phyloP scores from a whole-genome alignment of 2,329 filamentous ascomycete genomes.

The Colletotrichum tropicale region DNA sequence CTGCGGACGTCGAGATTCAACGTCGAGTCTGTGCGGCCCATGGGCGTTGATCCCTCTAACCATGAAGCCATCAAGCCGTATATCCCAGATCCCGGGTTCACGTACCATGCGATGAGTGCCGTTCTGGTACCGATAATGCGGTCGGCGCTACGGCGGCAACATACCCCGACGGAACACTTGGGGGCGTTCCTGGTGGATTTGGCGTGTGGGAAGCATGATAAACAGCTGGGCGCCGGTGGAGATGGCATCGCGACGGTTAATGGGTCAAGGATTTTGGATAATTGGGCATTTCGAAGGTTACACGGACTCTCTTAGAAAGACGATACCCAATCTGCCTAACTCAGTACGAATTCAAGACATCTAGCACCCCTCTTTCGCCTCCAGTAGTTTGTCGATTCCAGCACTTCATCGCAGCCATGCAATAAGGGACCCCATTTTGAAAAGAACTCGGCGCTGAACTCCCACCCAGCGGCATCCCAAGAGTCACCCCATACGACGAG shows the following conservation, averaged over 20 bases:
- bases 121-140: constrained; percentile 31
- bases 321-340: not conserved
- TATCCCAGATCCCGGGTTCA: constrained; percentile 33
- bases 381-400: not conserved
- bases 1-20: constrained; percentile 53
- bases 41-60: constrained; percentile 54
- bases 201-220: constrained; percentile 45
- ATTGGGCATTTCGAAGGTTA: constrained; percentile 35
- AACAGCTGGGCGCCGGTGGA: constrained; percentile 24
- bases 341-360: not conserved
- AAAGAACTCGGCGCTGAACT: constrained; percentile 35
- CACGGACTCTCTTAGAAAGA: constrained; percentile 26
- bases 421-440: not conserved
- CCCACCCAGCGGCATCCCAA: constrained; percentile 48
- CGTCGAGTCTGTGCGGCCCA: constrained; percentile 63
- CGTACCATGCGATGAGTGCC: constrained; percentile 5
- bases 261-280: constrained; percentile 37
- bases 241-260: constrained; percentile 33
- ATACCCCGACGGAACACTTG: constrained; percentile 48
- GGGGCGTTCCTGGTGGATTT: constrained; percentile 48
- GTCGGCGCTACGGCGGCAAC: constrained; percentile 15
- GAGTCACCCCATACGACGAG: constrained; percentile 46
- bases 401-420: not conserved
- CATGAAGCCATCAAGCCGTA: constrained; percentile 49
- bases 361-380: not conserved